phyloP scores from a whole-genome alignment of 352 stramenopile species.

The Phytophthora pinifolia region DNA sequence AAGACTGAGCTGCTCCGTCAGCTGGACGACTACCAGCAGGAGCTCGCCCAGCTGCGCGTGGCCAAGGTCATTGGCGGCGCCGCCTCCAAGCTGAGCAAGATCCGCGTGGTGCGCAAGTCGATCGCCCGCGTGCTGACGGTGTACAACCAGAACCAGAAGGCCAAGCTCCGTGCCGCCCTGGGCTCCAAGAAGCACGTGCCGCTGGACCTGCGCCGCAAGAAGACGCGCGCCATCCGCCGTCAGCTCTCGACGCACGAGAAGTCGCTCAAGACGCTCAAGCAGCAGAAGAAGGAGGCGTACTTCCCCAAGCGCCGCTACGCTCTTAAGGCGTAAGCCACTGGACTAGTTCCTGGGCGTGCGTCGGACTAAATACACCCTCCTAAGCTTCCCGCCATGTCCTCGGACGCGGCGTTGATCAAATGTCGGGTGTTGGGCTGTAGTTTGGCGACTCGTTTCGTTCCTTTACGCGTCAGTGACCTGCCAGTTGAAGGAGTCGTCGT shows the following conservation, averaged over 20 bases:
- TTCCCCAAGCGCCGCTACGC: slow-evolving; percentile 97
- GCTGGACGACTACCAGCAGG: slow-evolving; percentile 98
- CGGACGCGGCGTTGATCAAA: slow-evolving; percentile 33
- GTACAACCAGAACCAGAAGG: slow-evolving; percentile 99
- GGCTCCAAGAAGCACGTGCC: slow-evolving; percentile 97
- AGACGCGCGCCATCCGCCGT: slow-evolving; percentile 98
- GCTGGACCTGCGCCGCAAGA: slow-evolving; percentile 98
- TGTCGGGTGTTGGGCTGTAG: slow-evolving; percentile 10
- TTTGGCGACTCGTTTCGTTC: neutral
- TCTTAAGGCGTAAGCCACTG: slow-evolving; percentile 95
- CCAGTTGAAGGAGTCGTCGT: slow-evolving; percentile 30
- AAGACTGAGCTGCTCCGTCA: slow-evolving; percentile 98
- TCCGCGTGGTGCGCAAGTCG: slow-evolving; percentile 98
- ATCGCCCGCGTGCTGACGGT: slow-evolving; percentile 99
- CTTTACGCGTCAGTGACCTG: slow-evolving; percentile 29
- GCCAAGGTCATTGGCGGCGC: slow-evolving; percentile 99
- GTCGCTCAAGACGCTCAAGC: slow-evolving; percentile 92
- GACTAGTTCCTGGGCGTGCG: slow-evolving; percentile 32
- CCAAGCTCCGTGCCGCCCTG: slow-evolving; percentile 94
- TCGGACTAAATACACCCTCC: slow-evolving; percentile 69
- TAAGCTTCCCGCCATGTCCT: slow-evolving; percentile 52
- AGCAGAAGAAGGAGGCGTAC: slow-evolving; percentile 96
- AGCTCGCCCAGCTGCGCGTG: slow-evolving; percentile 97
- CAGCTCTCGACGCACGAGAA: slow-evolving; percentile 95
- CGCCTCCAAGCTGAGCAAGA: slow-evolving; percentile 99